Conservation (phyloP, 2,329 filamentous ascomycete genomes). For the Hypomyces rosellus region DNA sequence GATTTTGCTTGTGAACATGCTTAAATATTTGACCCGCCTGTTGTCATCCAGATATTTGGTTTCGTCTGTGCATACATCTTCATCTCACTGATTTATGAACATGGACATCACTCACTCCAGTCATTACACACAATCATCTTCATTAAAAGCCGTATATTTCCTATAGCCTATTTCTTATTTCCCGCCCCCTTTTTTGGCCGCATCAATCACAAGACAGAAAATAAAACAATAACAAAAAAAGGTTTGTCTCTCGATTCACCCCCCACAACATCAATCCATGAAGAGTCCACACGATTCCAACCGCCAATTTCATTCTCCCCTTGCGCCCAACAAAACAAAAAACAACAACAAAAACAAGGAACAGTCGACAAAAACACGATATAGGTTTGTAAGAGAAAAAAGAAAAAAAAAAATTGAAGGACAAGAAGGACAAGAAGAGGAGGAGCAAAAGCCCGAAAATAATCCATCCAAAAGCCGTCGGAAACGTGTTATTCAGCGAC, state of each 20-base stretch:
- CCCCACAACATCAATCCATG: no score
- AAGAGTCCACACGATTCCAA: no score
- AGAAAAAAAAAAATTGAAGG: not conserved
- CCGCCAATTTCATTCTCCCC: no score
- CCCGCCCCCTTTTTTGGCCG: slow-evolving; percentile 1
- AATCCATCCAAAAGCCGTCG: not conserved
- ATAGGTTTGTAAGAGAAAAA: not conserved
- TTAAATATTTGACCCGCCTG: no score
- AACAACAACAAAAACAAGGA: not conserved
- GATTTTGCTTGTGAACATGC: no score
- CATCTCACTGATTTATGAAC: no score
- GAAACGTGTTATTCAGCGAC: not conserved
- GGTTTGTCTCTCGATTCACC: no score
- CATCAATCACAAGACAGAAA: not conserved
- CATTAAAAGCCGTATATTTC: slow-evolving; percentile 10
- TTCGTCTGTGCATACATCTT: no score
- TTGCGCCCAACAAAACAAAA: no score
- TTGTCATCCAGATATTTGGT: no score
- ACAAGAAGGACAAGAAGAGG: not conserved
- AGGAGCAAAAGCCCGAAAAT: not conserved
- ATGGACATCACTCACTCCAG: not conserved
- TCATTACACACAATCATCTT: not conserved
- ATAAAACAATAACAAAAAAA: no score
- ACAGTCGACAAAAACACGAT: not conserved
- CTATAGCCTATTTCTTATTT: slow-evolving; percentile 7